phyloP scores from a whole-genome alignment of 1,284 basidiomycete species.

The Bondarzewia mesenterica region DNA sequence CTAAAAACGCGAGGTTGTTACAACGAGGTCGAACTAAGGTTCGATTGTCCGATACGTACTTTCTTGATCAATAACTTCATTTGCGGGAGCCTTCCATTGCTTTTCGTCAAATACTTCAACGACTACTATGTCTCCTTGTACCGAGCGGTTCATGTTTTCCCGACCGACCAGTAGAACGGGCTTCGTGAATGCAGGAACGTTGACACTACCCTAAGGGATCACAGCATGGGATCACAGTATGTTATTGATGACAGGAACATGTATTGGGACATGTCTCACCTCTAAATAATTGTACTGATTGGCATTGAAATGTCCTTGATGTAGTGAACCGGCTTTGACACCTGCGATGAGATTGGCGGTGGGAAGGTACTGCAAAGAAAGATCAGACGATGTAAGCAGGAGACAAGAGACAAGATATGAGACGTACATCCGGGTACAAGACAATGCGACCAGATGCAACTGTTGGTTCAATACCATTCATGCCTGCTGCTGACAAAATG shows the following conservation, averaged over 20 bases:
- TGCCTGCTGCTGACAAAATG: slow-evolving; percentile 63
- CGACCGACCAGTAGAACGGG: slow-evolving; percentile 84
- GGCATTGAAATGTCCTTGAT: slow-evolving; percentile 93
- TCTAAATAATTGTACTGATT: slow-evolving; percentile 96
- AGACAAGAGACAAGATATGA: neutral
- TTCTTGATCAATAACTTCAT: slow-evolving; percentile 93
- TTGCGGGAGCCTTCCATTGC: slow-evolving; percentile 90
- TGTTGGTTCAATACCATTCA: slow-evolving; percentile 55
- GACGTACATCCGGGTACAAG: slow-evolving; percentile 70
- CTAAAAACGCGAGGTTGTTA: slow-evolving; percentile 28
- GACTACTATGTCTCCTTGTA: slow-evolving; percentile 91
- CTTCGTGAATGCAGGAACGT: slow-evolving; percentile 64
- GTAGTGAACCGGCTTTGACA: slow-evolving; percentile 76
- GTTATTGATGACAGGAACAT: neutral
- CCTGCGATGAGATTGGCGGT: slow-evolving; percentile 72
- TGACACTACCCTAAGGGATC: slow-evolving; percentile 64
- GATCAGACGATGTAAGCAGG: neutral
- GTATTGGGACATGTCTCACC: slow-evolving; percentile 31
- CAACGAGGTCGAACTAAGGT: slow-evolving; percentile 1
- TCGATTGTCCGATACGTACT: slow-evolving; percentile 41
- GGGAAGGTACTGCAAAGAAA: slow-evolving; percentile 67
- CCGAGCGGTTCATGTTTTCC: slow-evolving; percentile 92
- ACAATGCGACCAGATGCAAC: slow-evolving; percentile 40
- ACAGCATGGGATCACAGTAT: neutral
- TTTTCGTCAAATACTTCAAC: slow-evolving; percentile 83